Conservation (phyloP, 2,329 filamentous ascomycete genomes). For the Scopulariopsis brevicaulis region DNA sequence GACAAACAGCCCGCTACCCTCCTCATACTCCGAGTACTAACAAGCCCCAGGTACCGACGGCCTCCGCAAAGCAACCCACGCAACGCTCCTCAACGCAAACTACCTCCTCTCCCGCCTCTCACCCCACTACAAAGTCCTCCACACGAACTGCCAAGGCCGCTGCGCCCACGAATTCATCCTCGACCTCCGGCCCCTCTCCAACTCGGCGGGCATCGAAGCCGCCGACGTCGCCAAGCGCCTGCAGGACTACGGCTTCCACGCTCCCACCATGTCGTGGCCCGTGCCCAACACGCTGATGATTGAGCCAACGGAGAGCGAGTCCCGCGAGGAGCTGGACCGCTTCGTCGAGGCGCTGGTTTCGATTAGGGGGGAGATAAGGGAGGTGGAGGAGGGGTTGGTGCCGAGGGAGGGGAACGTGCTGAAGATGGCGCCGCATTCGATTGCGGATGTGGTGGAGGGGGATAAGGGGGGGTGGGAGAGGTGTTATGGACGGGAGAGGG, state of each 20-base stretch:
- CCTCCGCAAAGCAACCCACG: conserved; percentile 79
- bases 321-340: conserved; percentile 82
- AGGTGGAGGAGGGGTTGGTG: conserved; percentile 67
- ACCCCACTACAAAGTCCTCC: conserved; percentile 82
- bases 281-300: conserved; percentile 96
- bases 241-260: conserved; percentile 95
- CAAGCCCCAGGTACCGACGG: conserved; percentile 43
- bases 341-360: conserved; percentile 84
- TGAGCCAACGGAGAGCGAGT: conserved; percentile 90
- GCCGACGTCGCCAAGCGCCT: conserved; percentile 95
- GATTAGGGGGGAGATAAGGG: conserved; percentile 76
- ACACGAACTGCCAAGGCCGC: conserved; percentile 77
- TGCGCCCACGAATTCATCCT: conserved; percentile 98
- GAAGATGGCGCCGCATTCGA: conserved; percentile 80
- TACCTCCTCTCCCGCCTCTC: conserved; percentile 85
- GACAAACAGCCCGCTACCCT: neutral
- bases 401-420: conserved; percentile 72
- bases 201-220: conserved; percentile 72
- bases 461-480: conserved; percentile 60
- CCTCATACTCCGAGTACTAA: conserved; percentile 9
- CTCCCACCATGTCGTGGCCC: conserved; percentile 94
- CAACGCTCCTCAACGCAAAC: conserved; percentile 92
- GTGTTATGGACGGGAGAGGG: conserved; percentile 69
- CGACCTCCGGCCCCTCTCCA: conserved; percentile 75
- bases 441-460: conserved; percentile 63